phyloP scores from a whole-genome alignment of 2,329 filamentous ascomycete species.

The Epichloe sp. region DNA sequence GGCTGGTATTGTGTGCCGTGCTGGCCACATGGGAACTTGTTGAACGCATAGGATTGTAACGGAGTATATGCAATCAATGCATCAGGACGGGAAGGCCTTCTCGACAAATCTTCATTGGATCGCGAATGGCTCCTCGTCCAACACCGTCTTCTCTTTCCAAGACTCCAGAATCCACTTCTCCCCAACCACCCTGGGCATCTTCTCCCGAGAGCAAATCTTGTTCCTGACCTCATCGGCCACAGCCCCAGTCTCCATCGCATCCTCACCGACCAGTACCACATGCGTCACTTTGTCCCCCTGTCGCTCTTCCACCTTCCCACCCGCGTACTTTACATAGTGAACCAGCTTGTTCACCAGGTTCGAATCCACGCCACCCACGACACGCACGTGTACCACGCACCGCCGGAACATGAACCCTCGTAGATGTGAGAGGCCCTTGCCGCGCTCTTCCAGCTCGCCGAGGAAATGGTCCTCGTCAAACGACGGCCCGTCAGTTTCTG shows the following conservation, averaged over 20 bases:
- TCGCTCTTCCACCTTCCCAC: conserved; percentile 42
- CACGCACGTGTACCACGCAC: conserved; percentile 28
- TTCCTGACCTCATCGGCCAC: conserved; percentile 31
- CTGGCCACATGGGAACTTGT: too few relatives aligned
- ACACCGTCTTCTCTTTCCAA: conserved; percentile 63
- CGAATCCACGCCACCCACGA: conserved; percentile 16
- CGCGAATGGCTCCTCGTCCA: conserved; percentile 62
- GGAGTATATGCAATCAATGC: too few relatives aligned
- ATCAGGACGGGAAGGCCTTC: too few relatives aligned
- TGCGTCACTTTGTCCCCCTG: conserved; percentile 53
- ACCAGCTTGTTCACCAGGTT: conserved; percentile 29
- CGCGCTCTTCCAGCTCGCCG: conserved; percentile 40
- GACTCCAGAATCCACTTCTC: conserved; percentile 64
- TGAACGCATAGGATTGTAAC: too few relatives aligned
- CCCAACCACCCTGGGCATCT: conserved; percentile 56
- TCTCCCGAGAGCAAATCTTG: conserved; percentile 29
- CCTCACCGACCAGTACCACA: conserved; percentile 40
- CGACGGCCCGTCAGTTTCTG: conserved; percentile 24
- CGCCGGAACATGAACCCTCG: conserved; percentile 39
- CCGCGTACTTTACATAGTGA: conserved; percentile 55
- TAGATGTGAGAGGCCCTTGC: conserved; percentile 37
- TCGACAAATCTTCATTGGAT: conserved; percentile 9
- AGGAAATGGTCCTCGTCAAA: conserved; percentile 37
- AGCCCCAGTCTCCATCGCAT: conserved; percentile 24
- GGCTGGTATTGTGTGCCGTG: neutral